Conservation (phyloP, 2,329 filamentous ascomycete species). For the Lithohypha guttulata region DNA sequence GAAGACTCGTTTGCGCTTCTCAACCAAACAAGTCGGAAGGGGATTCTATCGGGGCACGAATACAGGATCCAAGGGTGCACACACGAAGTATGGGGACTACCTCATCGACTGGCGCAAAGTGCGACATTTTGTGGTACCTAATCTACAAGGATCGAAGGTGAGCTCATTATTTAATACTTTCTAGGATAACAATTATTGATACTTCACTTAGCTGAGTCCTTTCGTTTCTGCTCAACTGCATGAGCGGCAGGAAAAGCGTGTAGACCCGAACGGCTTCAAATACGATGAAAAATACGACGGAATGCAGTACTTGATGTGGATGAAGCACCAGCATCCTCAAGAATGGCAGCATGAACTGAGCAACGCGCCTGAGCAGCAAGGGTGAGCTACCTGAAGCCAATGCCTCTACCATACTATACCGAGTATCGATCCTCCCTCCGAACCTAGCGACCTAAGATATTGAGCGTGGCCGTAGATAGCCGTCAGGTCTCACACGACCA, state of each 20-base stretch:
- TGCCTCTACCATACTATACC: no score
- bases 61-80: slow-evolving; percentile 73
- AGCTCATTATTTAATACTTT: background rate
- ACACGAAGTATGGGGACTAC: slow-evolving; percentile 77
- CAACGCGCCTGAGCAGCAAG: no score
- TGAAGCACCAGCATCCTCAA: background rate
- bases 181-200: background rate
- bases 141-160: slow-evolving; percentile 63
- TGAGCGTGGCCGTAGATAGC: no score
- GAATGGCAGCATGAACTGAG: no score
- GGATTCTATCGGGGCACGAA: slow-evolving; percentile 97
- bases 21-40: slow-evolving; percentile 83
- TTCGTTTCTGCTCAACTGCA: slow-evolving; percentile 1
- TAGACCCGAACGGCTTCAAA: background rate
- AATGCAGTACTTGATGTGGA: background rate
- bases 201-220: slow-evolving; percentile 3
- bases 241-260: background rate
- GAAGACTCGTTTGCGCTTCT: slow-evolving; percentile 42
- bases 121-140: slow-evolving; percentile 76
- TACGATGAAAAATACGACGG: background rate
- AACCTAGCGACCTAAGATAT: no score
- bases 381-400: no score
- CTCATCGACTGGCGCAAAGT: slow-evolving; percentile 77
- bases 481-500: no score
- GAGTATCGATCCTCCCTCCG: no score